Percentiles rank a stretch among this genome's conserved stretches.
These are phyloP conservation scores for Trichoderma harzianum DNA, from an alignment of 2,329 filamentous ascomycete genomes.

Conservation along the genomic window DNA sequence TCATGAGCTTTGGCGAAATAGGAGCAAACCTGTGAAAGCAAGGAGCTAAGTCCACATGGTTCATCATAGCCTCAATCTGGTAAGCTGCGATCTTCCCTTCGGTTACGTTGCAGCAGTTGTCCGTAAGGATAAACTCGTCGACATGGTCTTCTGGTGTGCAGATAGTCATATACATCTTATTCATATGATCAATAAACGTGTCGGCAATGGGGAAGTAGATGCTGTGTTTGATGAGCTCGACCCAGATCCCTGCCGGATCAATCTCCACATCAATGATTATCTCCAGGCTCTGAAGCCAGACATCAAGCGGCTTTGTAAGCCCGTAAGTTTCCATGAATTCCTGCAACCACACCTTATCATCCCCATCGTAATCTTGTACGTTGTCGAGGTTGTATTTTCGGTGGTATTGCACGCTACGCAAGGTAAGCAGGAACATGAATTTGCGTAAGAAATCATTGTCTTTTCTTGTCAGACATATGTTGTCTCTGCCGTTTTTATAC, in stretches of 20 bases:
- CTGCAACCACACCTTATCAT: neutral
- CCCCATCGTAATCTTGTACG: neutral
- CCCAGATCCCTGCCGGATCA: neutral
- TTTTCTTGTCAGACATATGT: neutral
- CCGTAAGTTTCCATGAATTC: neutral
- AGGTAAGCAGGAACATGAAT: neutral
- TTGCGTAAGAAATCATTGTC: neutral
- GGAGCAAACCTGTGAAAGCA: neutral
- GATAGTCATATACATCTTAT: neutral
- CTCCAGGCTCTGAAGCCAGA: neutral
- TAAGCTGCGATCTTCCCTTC: neutral
- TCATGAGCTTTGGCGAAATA: neutral
- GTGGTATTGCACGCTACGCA: neutral
- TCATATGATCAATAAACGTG: neutral
- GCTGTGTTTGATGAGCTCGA: neutral
- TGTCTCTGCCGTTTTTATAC: neutral
- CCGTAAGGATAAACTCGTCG: neutral
- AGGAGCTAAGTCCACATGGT: neutral
- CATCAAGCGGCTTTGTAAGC: neutral
- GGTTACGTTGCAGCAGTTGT: neutral
- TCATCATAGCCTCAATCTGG: neutral
- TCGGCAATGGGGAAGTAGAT: neutral
- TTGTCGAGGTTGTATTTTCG: neutral
- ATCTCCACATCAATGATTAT: neutral
- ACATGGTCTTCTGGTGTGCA: neutral